phyloP scores from a whole-genome alignment of 1,284 basidiomycete genomes.

The Pseudomicrostroma phylloplanum region DNA sequence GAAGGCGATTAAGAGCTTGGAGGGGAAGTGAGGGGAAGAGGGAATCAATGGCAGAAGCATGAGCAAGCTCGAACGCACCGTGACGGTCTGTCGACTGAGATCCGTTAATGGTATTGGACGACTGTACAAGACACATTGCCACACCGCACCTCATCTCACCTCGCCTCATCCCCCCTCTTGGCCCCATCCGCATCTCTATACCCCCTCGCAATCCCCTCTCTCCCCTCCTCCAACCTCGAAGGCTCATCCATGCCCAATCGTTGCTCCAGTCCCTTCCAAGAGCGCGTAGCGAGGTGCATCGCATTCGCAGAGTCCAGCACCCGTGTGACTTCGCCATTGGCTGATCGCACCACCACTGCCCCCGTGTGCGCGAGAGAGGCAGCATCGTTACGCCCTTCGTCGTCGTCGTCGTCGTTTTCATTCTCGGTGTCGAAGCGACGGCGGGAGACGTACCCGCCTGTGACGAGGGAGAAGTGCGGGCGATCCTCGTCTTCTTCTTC shows the following conservation, averaged over 20 bases:
- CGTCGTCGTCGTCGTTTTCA: not conserved
- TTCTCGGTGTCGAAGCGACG: conserved; percentile 58
- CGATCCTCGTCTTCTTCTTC: conserved; percentile 54
- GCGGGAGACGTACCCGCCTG: conserved; percentile 74
- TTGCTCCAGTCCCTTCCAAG: conserved; percentile 76
- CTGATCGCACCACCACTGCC: conserved; percentile 1
- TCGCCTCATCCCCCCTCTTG: not conserved
- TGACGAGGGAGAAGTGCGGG: conserved; percentile 69
- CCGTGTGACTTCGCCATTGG: conserved; percentile 51
- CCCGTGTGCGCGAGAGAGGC: conserved; percentile 9
- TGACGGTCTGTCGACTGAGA: too few relatives aligned
- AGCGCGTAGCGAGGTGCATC: conserved; percentile 64
- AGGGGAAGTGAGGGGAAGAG: not conserved
- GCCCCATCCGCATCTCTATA: conserved; percentile 54
- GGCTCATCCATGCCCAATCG: conserved; percentile 74
- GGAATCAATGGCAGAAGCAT: too few relatives aligned
- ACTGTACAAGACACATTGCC: too few relatives aligned
- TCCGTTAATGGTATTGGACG: too few relatives aligned
- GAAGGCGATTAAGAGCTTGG: not conserved
- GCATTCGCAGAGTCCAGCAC: conserved; percentile 49
- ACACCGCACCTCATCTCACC: not conserved
- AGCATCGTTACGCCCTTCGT: conserved; percentile 26
- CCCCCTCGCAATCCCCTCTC: conserved; percentile 79
- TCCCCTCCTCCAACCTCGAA: conserved; percentile 74
- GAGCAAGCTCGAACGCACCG: not conserved